Evolutionary conservation across 768 basidiomycete genomes (phyloP).

Genomic region (Boletus rufocinnamomeus): DNA sequence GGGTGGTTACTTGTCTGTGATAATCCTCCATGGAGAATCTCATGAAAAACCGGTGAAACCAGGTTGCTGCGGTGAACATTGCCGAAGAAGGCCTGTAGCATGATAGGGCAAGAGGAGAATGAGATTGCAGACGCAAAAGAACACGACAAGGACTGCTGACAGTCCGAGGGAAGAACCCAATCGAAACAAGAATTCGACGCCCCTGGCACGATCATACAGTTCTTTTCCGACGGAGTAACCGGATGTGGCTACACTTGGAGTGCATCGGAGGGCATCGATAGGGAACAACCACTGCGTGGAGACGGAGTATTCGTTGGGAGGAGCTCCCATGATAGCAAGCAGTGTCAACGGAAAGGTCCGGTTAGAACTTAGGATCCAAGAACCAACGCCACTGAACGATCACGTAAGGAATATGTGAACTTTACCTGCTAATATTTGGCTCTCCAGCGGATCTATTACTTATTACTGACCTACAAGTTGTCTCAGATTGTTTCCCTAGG

Average conservation of each 20-base stretch:
- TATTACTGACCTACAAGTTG: constrained; percentile 16
- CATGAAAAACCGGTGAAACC: constrained; percentile 94
- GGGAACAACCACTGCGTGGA: constrained; percentile 74
- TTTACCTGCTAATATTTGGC: background rate
- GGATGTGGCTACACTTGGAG: constrained; percentile 58
- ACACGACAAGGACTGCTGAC: constrained; percentile 47
- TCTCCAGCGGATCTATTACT: constrained; percentile 12
- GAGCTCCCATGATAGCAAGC: constrained; percentile 22
- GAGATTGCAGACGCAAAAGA: constrained; percentile 13
- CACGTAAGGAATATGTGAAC: constrained; percentile 24
- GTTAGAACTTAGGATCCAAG: background rate
- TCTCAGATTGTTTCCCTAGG: constrained; percentile 4
- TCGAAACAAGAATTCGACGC: constrained; percentile 84
- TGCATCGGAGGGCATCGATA: constrained; percentile 53
- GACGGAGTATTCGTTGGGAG: constrained; percentile 28
- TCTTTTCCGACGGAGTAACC: constrained; percentile 56
- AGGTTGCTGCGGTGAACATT: constrained; percentile 84
- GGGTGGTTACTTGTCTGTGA: constrained; percentile 60
- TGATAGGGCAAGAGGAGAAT: constrained; percentile 12
- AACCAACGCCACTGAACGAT: constrained; percentile 28
- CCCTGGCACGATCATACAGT: constrained; percentile 76
- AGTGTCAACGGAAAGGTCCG: constrained; percentile 1
- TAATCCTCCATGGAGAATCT: constrained; percentile 81
- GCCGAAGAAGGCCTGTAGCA: constrained; percentile 69
- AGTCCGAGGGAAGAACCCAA: constrained; percentile 74